Base-by-base conservation (phyloP, 179 eudicot species). In the Gypsophila paniculata region DNA sequence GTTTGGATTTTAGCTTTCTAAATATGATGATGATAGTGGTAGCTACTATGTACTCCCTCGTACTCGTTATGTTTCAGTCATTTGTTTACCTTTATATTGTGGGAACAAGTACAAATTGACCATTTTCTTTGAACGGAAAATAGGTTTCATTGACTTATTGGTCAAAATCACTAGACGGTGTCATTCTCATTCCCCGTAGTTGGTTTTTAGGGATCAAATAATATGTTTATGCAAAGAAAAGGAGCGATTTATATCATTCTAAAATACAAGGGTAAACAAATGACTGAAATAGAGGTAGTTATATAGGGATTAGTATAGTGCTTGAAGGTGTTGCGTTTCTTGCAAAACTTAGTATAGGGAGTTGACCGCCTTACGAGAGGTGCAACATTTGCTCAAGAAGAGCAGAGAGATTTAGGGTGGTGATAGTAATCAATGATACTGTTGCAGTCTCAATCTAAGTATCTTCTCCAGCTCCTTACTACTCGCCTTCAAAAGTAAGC, bases 381-480 rank as follows among this genome's bases (percentile, higher is more conserved):
- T 18, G 34, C 42, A 1, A 3, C 59, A 15, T 49, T 49, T 51
- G 18, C 36, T 46, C 55, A 22, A 46, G 69, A 46, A 65, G 34
- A 23, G 36, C 14, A 6, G 36, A 44, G 53, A 49, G 61, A 18
- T 75, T 14, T 42, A 68, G 68, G 12, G 36, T 59, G 73, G 76
- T 67, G 68, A 71, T 63, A 42, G 61, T 38, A 22, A 55, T 68
- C 76, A 70, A 90, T 91, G 97, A 87, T 91, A 70, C 86, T 91
- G 29, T 72, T 91, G 81, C 91, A 91, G 74, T 82, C 97, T 25
- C 92, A 82, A 29, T 91, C 97, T 22, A 91, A 83, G 76, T 89
- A 91, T 73, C 97, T 91, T 58, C 87, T 91, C 21, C 90, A 89
- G 79, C 80, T 91, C 79, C 82, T 91, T 73, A 75, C 82, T 0